phyloP scores from a whole-genome alignment of 2,329 filamentous ascomycete species.

The Neofusicoccum ribis region DNA sequence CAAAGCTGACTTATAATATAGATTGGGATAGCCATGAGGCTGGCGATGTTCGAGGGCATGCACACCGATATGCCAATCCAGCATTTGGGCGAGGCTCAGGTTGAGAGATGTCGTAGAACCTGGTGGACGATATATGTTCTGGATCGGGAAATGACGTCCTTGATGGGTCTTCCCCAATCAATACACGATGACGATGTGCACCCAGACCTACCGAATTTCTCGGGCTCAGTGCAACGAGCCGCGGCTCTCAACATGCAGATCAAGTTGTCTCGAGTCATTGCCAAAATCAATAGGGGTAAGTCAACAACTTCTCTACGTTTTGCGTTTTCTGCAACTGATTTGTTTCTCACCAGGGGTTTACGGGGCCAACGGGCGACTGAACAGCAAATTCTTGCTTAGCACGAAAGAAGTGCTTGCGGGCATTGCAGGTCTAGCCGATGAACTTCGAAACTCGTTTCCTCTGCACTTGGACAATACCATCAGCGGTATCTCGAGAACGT shows the following conservation, averaged over 20 bases:
- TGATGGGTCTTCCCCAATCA: conserved; percentile 55
- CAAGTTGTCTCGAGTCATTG: conserved; percentile 47
- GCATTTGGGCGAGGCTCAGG: conserved; percentile 42
- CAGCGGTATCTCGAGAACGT: conserved; percentile 44
- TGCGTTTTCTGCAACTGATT: background rate
- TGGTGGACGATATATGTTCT: conserved; percentile 59
- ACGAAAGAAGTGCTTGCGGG: conserved; percentile 44
- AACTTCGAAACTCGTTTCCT: conserved; percentile 41
- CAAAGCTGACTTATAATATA: conserved; percentile 23
- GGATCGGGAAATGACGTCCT: conserved; percentile 55
- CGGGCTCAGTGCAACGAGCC: conserved; percentile 40
- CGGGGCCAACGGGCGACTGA: conserved; percentile 39
- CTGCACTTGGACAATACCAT: conserved; percentile 38
- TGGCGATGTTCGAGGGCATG: conserved; percentile 53
- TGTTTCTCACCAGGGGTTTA: conserved; percentile 41
- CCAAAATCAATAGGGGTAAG: conserved; percentile 48
- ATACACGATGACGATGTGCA: conserved; percentile 55
- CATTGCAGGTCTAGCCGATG: conserved; percentile 42
- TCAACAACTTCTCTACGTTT: background rate
- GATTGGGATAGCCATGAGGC: conserved; percentile 55
- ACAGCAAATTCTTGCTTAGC: conserved; percentile 38
- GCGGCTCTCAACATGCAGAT: conserved; percentile 48
- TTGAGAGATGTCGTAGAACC: conserved; percentile 50
- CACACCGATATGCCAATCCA: conserved; percentile 53
- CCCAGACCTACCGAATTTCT: conserved; percentile 48